Base-by-base conservation (phyloP, 106 monocot genomes). In the Posidonia australis region DNA sequence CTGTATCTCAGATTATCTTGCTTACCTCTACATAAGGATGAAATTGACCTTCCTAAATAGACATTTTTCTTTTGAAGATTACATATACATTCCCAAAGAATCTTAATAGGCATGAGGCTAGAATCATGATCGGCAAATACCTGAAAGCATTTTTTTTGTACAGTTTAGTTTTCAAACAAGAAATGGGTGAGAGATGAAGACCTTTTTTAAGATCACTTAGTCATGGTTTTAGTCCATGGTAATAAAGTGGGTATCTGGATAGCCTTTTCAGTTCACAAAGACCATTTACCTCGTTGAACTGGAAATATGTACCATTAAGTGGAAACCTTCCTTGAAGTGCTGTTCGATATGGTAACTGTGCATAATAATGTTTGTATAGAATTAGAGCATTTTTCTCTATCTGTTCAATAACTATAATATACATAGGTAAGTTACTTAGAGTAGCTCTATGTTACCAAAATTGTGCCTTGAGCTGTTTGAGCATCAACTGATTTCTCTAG, bases 121-220 rank as follows among this genome's bases (percentile, higher is more conserved):
- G 82, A 69, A 22, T 58, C 54, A 57, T 86, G 86, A 65, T 86
- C 86, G 23, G 86, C 86, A 79, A 86, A 86, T 18, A 86, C 76
- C 86, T 86, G 69, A 58, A 44, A 13, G 31, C 58, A 5, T 13
- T 46, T 54, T 27, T 14, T 28, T 14, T 49, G 46, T 10, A 66
- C n/a, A 48, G 49, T 47, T 45, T 45, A 45, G 45, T 45, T 1
- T 45, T 9, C 9, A 45, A 14, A 14, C n/a, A 28, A 20, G 9
- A 14, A 45, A 14, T 1, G 45, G 14, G 9, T 45, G 45, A 45
- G n/a, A n/a, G n/a, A n/a, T n/a, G n/a, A n/a, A n/a, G n/a, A n/a
- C n/a, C n/a, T n/a, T n/a, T n/a, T n/a, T n/a, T n/a, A n/a, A n/a
- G n/a, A n/a, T n/a, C n/a, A n/a, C n/a, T n/a, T n/a, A n/a, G n/a